Percentiles rank a stretch among this genome's conserved stretches.
These are phyloP conservation scores for Populus trichocarpa DNA, from an alignment of 441 rosid species.

Conservation along the genomic window DNA sequence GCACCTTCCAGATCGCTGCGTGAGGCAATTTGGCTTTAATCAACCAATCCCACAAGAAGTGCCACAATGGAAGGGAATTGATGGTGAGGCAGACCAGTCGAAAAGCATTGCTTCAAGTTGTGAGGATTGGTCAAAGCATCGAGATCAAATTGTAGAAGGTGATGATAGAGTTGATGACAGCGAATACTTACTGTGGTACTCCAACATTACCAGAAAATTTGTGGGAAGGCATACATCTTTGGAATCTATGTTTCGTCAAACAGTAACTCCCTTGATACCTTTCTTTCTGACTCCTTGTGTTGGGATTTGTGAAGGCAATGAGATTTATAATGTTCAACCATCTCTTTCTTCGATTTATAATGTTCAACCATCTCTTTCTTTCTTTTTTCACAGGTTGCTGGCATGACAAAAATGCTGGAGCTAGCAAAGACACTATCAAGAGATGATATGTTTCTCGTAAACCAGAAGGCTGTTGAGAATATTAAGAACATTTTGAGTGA, in stretches of 20 bases:
- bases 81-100: conserved; percentile 44
- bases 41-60: conserved; percentile 64
- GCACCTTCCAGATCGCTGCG: conserved; percentile 76
- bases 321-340: background rate
- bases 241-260: conserved; percentile 51
- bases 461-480: conserved; percentile 12
- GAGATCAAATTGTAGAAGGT: conserved; percentile 39
- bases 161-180: conserved; percentile 41
- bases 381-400: conserved; percentile 26
- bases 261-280: conserved; percentile 23
- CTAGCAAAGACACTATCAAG: conserved; percentile 31
- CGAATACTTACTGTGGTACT: conserved; percentile 64
- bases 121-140: conserved; percentile 59
- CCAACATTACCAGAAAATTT: conserved; percentile 48
- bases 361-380: background rate
- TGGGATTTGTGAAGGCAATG: background rate
- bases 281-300: background rate
- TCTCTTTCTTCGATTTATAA: background rate
- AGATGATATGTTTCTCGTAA: conserved; percentile 16
- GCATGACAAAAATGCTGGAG: conserved; percentile 36
- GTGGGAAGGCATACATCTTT: conserved; percentile 55
- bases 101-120: conserved; percentile 40
- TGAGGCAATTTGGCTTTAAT: conserved; percentile 58
- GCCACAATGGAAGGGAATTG: conserved; percentile 50
- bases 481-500: conserved; percentile 7